Evolutionary conservation across 2,329 filamentous ascomycete genomes (phyloP).

Genomic region (Fusarium nematophilum): DNA sequence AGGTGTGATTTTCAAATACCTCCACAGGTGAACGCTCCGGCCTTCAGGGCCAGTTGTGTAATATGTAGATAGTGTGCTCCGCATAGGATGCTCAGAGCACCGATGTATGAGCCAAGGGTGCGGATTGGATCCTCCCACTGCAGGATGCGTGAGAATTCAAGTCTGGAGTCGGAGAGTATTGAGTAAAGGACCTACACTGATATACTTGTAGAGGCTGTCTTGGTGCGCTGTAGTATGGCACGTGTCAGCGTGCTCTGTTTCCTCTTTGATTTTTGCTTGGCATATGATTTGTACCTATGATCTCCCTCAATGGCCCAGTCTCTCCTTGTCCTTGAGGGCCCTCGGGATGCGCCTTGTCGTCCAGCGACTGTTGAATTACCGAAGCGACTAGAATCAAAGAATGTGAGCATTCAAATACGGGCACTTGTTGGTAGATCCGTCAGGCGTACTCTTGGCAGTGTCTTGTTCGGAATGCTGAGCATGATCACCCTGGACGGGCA

Average conservation of each 20-base stretch:
- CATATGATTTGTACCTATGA: conserved; percentile 17
- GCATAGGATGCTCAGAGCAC: conserved; percentile 26
- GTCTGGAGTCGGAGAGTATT: accelerated
- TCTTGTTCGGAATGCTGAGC: neutral
- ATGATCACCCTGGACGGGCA: conserved; percentile 15
- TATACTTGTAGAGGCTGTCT: conserved; percentile 40
- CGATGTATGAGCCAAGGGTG: conserved; percentile 34
- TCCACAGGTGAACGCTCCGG: conserved; percentile 26
- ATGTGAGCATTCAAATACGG: neutral
- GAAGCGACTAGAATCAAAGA: neutral
- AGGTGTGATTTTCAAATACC: conserved; percentile 1
- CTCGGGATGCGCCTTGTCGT: neutral
- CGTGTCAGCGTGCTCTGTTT: neutral
- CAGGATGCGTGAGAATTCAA: neutral
- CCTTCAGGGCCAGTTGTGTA: conserved; percentile 30
- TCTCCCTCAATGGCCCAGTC: conserved; percentile 33
- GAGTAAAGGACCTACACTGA: conserved; percentile 23
- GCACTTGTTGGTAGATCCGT: neutral
- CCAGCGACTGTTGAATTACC: neutral
- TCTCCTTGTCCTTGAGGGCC: neutral
- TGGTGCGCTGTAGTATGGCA: conserved; percentile 18
- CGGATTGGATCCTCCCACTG: conserved; percentile 38
- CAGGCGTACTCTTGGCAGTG: neutral
- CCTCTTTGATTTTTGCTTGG: neutral
- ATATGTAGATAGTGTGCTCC: conserved; percentile 31